These are phyloP conservation scores for Bothriochloa decipiens DNA, from an alignment of 176 grass and related monocot species.

Conservation along the genomic window DNA sequence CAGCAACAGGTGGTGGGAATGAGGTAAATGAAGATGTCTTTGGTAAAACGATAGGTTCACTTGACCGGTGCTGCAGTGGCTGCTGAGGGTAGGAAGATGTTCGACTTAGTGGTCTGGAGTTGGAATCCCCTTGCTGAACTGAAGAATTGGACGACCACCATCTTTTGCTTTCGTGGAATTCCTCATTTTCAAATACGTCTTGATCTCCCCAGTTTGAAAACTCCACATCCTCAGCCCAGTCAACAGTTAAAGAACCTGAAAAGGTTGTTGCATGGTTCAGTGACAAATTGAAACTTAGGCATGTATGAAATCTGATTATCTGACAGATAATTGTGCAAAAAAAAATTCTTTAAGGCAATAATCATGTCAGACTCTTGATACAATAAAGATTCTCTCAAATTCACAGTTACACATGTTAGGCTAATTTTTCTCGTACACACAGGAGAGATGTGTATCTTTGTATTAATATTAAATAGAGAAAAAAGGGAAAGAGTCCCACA, in stretches of 20 bases:
- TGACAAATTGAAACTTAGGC: conserved; percentile 9
- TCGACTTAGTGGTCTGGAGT: conserved; percentile 71
- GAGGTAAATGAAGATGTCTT: conserved; percentile 70
- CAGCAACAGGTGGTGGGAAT: conserved; percentile 59
- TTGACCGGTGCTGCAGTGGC: conserved; percentile 68
- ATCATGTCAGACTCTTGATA: background rate
- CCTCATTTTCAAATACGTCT: conserved; percentile 63
- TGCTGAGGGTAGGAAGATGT: conserved; percentile 90
- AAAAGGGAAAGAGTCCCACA: background rate
- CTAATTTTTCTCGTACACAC: background rate
- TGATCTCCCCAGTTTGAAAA: conserved; percentile 72
- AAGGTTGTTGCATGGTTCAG: conserved; percentile 43
- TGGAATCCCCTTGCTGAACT: conserved; percentile 57
- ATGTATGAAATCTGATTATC: background rate
- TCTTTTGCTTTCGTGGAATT: conserved; percentile 74
- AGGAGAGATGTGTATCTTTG: background rate
- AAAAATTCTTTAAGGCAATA: background rate
- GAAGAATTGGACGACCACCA: conserved; percentile 73
- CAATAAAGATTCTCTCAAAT: background rate
- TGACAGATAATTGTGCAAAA: background rate
- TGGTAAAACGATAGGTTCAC: conserved; percentile 66
- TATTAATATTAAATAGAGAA: background rate
- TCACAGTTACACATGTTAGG: background rate
- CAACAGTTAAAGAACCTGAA: conserved; percentile 90
- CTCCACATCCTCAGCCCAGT: conserved; percentile 82